Conservation (phyloP, 805 yeast species). For the Monosporozyma aquatica region DNA sequence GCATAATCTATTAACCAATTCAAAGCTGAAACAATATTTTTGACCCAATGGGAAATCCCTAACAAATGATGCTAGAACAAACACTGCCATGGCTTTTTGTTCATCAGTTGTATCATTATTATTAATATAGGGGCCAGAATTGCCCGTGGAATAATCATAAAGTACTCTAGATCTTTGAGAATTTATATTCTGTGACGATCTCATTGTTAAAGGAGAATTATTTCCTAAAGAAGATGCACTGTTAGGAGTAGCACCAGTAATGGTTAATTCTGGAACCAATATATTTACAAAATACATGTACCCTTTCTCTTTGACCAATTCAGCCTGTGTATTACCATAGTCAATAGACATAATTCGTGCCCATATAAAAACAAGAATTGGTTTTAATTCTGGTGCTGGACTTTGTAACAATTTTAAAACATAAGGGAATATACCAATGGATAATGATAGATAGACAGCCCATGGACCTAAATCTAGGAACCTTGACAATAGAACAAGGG, state of each 20-base stretch:
- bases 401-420: slow-evolving; percentile 82
- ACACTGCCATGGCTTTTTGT: slow-evolving; percentile 93
- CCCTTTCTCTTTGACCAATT: slow-evolving; percentile 83
- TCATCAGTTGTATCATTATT: slow-evolving; percentile 48
- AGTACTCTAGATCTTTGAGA: background rate
- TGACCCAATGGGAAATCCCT: slow-evolving; percentile 76
- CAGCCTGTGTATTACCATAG: slow-evolving; percentile 81
- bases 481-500: slow-evolving; percentile 71
- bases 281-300: slow-evolving; percentile 79
- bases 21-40: slow-evolving; percentile 64
- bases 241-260: slow-evolving; percentile 9
- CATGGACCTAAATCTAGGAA: slow-evolving; percentile 93
- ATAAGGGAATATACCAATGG: slow-evolving; percentile 94
- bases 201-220: slow-evolving; percentile 19
- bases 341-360: slow-evolving; percentile 96
- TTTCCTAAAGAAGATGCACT: slow-evolving; percentile 13
- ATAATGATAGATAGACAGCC: slow-evolving; percentile 89
- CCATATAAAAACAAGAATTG: slow-evolving; percentile 93
- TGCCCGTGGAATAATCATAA: slow-evolving; percentile 1
- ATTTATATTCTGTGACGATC: slow-evolving; percentile 8
- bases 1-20: slow-evolving; percentile 58
- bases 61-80: slow-evolving; percentile 76
- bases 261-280: slow-evolving; percentile 40
- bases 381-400: slow-evolving; percentile 91
- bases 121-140: slow-evolving; percentile 7